Percentiles rank a stretch among this genome's conserved stretches.
Conservation (phyloP, 371 early-diverging fungal genomes). For the Circinella minor region DNA sequence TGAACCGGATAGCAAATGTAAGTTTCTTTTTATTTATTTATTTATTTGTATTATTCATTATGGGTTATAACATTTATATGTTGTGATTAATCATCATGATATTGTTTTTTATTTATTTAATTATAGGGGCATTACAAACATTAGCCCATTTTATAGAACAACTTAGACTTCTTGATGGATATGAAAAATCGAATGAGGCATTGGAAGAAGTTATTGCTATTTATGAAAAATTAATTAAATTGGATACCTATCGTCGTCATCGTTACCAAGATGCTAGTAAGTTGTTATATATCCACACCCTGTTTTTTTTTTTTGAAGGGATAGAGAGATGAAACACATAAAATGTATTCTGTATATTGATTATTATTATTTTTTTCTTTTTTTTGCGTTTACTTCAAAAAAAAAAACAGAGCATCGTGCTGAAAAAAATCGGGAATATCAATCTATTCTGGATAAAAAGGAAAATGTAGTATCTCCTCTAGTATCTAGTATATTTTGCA, state of each 20-base stretch:
- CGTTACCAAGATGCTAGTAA: constrained; percentile 72
- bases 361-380: no score
- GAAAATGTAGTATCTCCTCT: no score
- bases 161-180: constrained; percentile 25
- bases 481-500: no score
- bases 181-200: constrained; percentile 23
- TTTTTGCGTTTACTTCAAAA: no score
- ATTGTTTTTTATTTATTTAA: no score
- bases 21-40: constrained; percentile 17
- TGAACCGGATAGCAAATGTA: constrained; percentile 91
- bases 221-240: constrained; percentile 51
- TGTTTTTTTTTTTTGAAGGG: no score
- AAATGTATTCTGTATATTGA: no score
- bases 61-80: background rate
- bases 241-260: constrained; percentile 65
- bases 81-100: background rate
- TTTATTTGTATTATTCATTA: background rate
- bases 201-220: constrained; percentile 57
- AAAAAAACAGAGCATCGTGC: no score
- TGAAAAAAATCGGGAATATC: background rate
- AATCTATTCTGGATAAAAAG: background rate
- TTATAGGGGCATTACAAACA: constrained; percentile 58
- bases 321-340: no score
- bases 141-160: constrained; percentile 52
- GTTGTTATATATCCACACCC: constrained; percentile 3